A percentile compares a stretch with the other conserved stretches of the same genome.
Evolutionary conservation across 176 grass and related monocot genomes (phyloP).

Genomic region (Triticum turgidum): DNA sequence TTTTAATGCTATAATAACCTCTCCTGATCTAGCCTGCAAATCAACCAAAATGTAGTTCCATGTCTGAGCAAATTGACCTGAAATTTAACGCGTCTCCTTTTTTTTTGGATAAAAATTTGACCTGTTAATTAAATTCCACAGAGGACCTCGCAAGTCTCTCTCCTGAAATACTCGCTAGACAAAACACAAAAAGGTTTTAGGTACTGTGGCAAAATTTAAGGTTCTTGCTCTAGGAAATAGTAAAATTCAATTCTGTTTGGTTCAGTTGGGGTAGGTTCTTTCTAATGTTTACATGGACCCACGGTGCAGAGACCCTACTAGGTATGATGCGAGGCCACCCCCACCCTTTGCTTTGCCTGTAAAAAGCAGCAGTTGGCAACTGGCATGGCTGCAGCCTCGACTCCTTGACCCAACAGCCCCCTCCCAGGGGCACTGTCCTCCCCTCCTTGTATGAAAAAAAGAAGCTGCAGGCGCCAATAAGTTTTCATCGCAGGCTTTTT

Average conservation of each 20-base stretch:
- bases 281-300: slow-evolving; percentile 27
- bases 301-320: slow-evolving; percentile 17
- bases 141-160: neutral
- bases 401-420: slow-evolving; percentile 32
- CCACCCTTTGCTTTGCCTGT: slow-evolving; percentile 13
- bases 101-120: too few relatives aligned
- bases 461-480: slow-evolving; percentile 43
- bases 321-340: neutral
- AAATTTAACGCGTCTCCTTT: too few relatives aligned
- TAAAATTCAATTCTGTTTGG: slow-evolving; percentile 15
- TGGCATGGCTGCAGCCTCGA: slow-evolving; percentile 13
- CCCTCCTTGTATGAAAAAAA: slow-evolving; percentile 27
- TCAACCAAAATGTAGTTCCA: neutral
- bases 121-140: neutral
- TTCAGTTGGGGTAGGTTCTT: neutral
- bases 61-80: neutral
- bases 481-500: slow-evolving; percentile 44
- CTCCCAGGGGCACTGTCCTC: neutral
- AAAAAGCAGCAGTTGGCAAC: slow-evolving; percentile 23
- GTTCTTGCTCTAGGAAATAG: neutral
- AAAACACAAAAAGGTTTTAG: neutral
- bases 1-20: neutral
- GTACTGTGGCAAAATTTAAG: neutral
- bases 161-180: neutral
- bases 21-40: neutral